Evolutionary conservation across 2,329 filamentous ascomycete species (phyloP).

Genomic region (Claviceps monticola): DNA sequence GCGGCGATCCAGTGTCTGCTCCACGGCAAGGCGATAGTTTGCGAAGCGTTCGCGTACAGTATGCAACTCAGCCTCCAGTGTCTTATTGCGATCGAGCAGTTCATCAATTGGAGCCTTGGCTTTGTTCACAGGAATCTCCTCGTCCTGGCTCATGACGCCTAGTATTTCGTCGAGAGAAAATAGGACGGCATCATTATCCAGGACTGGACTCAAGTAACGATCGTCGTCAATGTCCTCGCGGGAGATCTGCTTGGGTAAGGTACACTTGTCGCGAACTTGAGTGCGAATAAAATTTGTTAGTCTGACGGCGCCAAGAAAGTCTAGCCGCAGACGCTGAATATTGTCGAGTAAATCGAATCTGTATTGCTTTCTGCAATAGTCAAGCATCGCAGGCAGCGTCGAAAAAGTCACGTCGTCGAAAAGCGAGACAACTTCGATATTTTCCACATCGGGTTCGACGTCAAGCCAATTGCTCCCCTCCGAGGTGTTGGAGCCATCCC

Average conservation of each 20-base stretch:
- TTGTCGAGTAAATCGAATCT: slow-evolving; percentile 52
- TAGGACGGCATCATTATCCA: slow-evolving; percentile 81
- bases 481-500: slow-evolving; percentile 15
- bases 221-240: slow-evolving; percentile 59
- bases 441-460: slow-evolving; percentile 49
- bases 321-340: slow-evolving; percentile 43
- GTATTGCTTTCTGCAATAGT: slow-evolving; percentile 51
- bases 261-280: slow-evolving; percentile 27
- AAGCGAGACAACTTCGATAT: slow-evolving; percentile 49
- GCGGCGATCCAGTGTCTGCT: slow-evolving; percentile 52
- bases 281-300: slow-evolving; percentile 56
- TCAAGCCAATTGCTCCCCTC: slow-evolving; percentile 39
- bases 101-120: slow-evolving; percentile 17
- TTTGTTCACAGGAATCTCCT: slow-evolving; percentile 14
- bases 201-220: slow-evolving; percentile 64
- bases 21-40: slow-evolving; percentile 50
- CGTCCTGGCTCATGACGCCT: slow-evolving; percentile 23
- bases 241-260: slow-evolving; percentile 44
- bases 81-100: slow-evolving; percentile 33
- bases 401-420: slow-evolving; percentile 54
- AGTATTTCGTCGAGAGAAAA: slow-evolving; percentile 72
- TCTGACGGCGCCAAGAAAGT: slow-evolving; percentile 62
- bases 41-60: slow-evolving; percentile 46
- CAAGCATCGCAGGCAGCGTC: slow-evolving; percentile 50
- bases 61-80: slow-evolving; percentile 48